These are phyloP conservation scores for Vitis cinerea DNA, from an alignment of 164 flowering plant species.

Conservation along the genomic window DNA sequence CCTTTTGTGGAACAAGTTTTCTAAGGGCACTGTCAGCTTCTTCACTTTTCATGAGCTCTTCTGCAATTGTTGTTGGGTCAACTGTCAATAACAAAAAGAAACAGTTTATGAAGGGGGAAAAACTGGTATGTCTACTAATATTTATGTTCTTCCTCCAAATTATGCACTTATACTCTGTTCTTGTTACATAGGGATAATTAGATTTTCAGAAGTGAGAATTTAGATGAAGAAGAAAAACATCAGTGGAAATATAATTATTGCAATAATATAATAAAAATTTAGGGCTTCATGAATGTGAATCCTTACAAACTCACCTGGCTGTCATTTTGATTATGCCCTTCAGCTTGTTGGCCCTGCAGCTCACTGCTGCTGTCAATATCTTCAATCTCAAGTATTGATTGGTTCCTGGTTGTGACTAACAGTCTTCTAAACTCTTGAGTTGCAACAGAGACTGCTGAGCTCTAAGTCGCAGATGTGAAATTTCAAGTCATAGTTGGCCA, in stretches of 20 bases:
- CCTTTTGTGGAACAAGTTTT: conserved; percentile 5
- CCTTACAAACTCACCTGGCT: conserved; percentile 9
- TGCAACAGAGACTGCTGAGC: conserved; percentile 9
- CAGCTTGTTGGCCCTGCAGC: conserved; percentile 11
- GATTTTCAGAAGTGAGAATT: too few species aligned
- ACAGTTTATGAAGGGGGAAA: not conserved
- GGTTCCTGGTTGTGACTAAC: conserved; percentile 12
- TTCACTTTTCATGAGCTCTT: conserved; percentile 26
- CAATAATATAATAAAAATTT: too few species aligned
- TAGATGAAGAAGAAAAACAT: too few species aligned
- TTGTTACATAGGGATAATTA: too few species aligned
- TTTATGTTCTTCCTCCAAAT: too few species aligned
- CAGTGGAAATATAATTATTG: too few species aligned
- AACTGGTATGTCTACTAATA: not conserved
- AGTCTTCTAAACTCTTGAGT: conserved; percentile 6
- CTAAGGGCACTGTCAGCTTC: conserved; percentile 7
- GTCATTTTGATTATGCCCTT: not conserved
- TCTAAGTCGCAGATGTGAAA: conserved; percentile 27
- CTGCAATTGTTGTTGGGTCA: conserved; percentile 28
- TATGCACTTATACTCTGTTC: too few species aligned
- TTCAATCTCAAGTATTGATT: conserved; percentile 28
- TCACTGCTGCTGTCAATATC: conserved; percentile 25
- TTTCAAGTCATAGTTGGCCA: conserved; percentile 22
- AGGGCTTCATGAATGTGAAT: too few species aligned
- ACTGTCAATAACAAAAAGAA: not conserved